Percentiles rank a stretch among this genome's conserved stretches.
These are phyloP conservation scores for Meira nashicola DNA, from an alignment of 1,284 basidiomycete species.

Conservation along the genomic window DNA sequence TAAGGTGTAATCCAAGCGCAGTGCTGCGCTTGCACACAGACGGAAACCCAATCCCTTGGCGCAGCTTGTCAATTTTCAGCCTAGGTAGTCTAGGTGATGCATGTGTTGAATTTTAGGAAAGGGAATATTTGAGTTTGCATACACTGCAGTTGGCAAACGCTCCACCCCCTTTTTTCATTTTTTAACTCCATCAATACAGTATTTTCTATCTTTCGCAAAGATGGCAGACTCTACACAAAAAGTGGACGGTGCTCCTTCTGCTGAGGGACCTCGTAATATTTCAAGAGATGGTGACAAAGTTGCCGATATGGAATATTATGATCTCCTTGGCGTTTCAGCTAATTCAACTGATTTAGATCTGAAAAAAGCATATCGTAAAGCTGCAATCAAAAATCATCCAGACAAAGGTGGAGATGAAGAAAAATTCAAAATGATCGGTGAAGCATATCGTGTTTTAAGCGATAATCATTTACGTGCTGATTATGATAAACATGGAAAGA, in stretches of 20 bases:
- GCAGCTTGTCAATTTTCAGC: no score
- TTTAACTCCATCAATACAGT: not conserved
- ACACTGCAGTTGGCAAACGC: no score
- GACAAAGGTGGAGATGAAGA: conserved; percentile 53
- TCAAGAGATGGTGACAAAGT: conserved; percentile 47
- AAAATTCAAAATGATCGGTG: conserved; percentile 58
- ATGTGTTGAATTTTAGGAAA: no score
- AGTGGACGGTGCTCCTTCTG: not conserved
- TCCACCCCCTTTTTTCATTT: not conserved
- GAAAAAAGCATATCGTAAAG: conserved; percentile 93
- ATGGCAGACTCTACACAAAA: no score
- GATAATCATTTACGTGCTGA: conserved; percentile 74
- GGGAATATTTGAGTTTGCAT: no score
- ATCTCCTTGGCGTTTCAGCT: conserved; percentile 50
- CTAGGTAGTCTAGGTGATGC: no score
- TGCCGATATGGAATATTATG: conserved; percentile 53
- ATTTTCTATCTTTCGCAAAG: not conserved
- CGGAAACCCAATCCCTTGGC: no score
- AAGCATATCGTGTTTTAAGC: conserved; percentile 55
- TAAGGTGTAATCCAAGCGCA: no score
- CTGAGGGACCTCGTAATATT: conserved; percentile 34
- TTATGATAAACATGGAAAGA: conserved; percentile 92
- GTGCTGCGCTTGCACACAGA: no score
- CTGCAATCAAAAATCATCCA: conserved; percentile 77
- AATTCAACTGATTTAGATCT: conserved; percentile 64